These are phyloP conservation scores for Colletotrichum liriopes DNA, from an alignment of 2,329 filamentous ascomycete genomes.

Conservation along the genomic window DNA sequence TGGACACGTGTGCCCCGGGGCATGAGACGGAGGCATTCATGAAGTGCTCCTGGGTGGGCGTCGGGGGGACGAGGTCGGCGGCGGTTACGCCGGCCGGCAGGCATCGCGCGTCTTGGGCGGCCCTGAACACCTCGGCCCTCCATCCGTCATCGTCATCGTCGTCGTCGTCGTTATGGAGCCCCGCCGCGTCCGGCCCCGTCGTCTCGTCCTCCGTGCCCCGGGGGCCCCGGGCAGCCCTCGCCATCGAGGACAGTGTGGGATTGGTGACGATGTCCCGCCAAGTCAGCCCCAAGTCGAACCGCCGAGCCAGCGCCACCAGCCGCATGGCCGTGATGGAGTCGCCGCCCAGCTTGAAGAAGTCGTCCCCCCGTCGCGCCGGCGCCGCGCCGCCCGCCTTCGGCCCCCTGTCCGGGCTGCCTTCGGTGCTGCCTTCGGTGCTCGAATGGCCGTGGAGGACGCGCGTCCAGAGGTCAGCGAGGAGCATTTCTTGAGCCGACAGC, in stretches of 20 bases:
- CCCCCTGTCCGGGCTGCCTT: conserved; percentile 32
- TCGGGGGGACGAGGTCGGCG: not conserved
- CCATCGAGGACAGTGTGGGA: conserved; percentile 3
- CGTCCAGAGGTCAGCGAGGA: conserved; percentile 28
- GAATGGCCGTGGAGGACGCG: conserved; percentile 19
- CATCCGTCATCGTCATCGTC: too few species aligned
- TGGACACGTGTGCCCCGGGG: not conserved
- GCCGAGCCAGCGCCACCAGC: conserved; percentile 12
- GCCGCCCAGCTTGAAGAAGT: conserved; percentile 46
- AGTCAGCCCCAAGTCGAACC: not conserved
- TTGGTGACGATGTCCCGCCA: not conserved
- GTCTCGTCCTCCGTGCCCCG: not conserved
- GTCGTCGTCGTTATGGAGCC: too few species aligned
- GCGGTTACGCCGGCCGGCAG: not conserved
- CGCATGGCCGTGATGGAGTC: conserved; percentile 48
- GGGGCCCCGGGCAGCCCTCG: too few species aligned
- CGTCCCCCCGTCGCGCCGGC: not conserved
- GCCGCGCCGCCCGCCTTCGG: too few species aligned
- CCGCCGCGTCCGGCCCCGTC: not conserved
- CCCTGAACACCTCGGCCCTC: not conserved
- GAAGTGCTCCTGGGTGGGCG: not conserved
- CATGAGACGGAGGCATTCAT: not conserved
- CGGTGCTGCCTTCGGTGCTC: conserved; percentile 45
- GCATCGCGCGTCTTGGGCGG: not conserved
- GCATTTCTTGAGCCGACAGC: not conserved